Percentiles rank a stretch among this genome's conserved stretches.
These are phyloP conservation scores for Talaromyces albobiverticillius DNA, from an alignment of 2,329 filamentous ascomycete species.

Conservation along the genomic window DNA sequence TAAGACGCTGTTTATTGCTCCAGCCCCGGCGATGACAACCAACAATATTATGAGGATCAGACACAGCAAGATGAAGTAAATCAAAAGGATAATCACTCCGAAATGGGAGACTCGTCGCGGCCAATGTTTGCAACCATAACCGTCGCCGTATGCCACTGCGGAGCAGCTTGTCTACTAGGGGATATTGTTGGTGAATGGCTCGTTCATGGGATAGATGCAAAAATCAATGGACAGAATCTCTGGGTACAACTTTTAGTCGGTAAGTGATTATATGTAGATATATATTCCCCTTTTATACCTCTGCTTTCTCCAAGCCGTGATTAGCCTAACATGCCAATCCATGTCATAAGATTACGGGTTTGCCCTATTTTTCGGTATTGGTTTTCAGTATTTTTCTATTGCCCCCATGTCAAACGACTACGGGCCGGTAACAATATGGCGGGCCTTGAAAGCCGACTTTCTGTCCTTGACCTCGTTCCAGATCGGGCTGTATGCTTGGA, in stretches of 20 bases:
- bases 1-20: not conserved
- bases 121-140: not conserved
- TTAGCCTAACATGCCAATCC: not conserved
- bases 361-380: not conserved
- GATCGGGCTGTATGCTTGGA: not conserved
- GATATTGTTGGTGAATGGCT: not conserved
- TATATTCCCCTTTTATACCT: not conserved
- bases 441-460: not conserved
- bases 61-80: not conserved
- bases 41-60: not conserved
- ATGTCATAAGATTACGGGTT: not conserved
- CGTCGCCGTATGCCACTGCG: not conserved
- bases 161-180: not conserved
- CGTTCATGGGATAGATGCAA: not conserved
- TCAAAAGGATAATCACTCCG: not conserved
- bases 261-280: not conserved
- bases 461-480: not conserved
- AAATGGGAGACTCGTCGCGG: not conserved
- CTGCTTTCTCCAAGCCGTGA: not conserved
- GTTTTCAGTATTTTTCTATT: not conserved
- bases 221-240: not conserved
- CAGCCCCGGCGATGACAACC: not conserved
- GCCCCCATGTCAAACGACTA: not conserved
- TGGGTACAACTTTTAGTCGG: not conserved
- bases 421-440: not conserved